Percentiles rank a stretch among this genome's conserved stretches.
Evolutionary conservation across 805 yeast species (phyloP).

Genomic region (Candida ulmi): DNA sequence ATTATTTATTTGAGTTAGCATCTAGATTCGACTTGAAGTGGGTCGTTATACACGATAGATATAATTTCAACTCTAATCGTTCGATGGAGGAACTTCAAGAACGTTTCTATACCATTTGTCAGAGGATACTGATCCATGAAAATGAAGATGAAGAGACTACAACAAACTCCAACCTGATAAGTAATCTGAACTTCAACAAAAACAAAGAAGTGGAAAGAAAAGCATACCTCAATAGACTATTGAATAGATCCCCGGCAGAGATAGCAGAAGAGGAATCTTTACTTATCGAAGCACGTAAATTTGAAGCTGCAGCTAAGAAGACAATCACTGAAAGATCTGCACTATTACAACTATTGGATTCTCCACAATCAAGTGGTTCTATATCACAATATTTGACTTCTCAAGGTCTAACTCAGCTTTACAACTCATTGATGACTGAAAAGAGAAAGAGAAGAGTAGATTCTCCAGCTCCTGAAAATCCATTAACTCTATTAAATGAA

Average conservation of each 20-base stretch:
- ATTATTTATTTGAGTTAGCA: conserved; percentile 70
- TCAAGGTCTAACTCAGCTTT: conserved; percentile 84
- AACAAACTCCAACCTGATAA: conserved; percentile 49
- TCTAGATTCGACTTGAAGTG: conserved; percentile 48
- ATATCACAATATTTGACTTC: conserved; percentile 75
- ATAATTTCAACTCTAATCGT: conserved; percentile 32
- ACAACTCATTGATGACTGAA: conserved; percentile 69
- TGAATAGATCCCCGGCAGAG: conserved; percentile 89
- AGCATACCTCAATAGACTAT: conserved; percentile 66
- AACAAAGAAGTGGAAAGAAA: conserved; percentile 75
- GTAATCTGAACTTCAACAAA: conserved; percentile 63
- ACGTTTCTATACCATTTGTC: conserved; percentile 68
- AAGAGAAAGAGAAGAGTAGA: conserved; percentile 48
- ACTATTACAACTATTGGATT: conserved; percentile 71
- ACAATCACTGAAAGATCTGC: conserved; percentile 80
- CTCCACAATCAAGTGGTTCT: conserved; percentile 75
- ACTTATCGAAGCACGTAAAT: conserved; percentile 86
- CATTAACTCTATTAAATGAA: conserved; percentile 37
- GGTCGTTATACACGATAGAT: conserved; percentile 62
- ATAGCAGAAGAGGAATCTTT: conserved; percentile 96
- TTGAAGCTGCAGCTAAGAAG: conserved; percentile 88
- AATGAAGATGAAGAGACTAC: conserved; percentile 26
- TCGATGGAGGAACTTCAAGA: conserved; percentile 77
- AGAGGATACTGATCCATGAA: conserved; percentile 42
- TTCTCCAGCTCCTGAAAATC: conserved; percentile 35